These are phyloP conservation scores for Vigna angularis DNA, from an alignment of 306 rosid species.

Conservation along the genomic window DNA sequence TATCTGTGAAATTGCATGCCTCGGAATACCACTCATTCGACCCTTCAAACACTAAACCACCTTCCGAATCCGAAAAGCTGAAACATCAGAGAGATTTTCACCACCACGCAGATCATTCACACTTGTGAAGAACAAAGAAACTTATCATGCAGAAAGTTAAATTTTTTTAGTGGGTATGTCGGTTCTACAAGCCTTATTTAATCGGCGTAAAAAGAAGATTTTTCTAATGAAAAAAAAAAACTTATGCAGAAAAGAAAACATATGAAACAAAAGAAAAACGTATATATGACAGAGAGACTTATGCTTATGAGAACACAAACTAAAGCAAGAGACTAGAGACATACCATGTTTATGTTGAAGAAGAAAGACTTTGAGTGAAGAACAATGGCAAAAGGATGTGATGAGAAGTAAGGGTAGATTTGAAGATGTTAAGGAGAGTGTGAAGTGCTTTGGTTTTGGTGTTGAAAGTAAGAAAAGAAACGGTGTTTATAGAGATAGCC, in stretches of 20 bases:
- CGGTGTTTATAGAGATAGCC: background rate
- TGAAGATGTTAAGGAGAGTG: background rate
- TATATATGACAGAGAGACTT: background rate
- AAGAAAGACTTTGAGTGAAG: background rate
- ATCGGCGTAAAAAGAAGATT: too few species aligned
- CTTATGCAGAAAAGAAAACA: background rate
- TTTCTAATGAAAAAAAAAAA: background rate
- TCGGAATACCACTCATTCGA: conserved; percentile 36
- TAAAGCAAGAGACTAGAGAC: background rate
- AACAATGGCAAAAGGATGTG: background rate
- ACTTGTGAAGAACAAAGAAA: too few species aligned
- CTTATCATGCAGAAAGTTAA: too few species aligned
- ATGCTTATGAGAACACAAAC: background rate
- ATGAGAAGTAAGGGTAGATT: background rate
- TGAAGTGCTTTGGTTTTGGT: background rate
- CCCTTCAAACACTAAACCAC: conserved; percentile 27
- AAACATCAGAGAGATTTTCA: too few species aligned
- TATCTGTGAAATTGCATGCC: background rate
- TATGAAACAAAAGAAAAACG: background rate
- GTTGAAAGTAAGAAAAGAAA: background rate
- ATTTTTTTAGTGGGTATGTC: too few species aligned
- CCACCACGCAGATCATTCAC: too few species aligned
- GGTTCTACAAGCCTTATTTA: too few species aligned
- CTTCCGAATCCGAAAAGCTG: background rate
- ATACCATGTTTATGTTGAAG: conserved; percentile 13